Conservation (phyloP, 768 basidiomycete species). For the Amanita brunnescens region DNA sequence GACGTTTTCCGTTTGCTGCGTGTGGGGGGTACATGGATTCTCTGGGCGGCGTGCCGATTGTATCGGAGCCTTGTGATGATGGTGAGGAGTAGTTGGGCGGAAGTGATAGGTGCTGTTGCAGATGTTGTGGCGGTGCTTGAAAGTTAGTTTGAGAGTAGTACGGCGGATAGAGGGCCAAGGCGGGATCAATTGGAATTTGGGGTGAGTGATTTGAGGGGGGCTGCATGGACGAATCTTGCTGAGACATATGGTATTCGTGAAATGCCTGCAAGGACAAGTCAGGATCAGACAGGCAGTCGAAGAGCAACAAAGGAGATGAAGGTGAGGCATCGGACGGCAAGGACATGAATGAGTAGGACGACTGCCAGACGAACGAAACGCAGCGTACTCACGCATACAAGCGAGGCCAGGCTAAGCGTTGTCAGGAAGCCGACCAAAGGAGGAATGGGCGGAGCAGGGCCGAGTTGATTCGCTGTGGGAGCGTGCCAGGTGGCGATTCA, state of each 20-base stretch:
- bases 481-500: too few relatives aligned
- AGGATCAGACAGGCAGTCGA: conserved; percentile 17
- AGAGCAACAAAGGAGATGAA: conserved; percentile 15
- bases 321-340: too few relatives aligned
- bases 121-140: conserved; percentile 37
- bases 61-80: conserved; percentile 72
- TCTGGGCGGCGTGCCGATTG: conserved; percentile 63
- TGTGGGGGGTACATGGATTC: conserved; percentile 49
- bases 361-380: not conserved
- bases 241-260: conserved; percentile 25
- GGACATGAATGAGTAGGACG: conserved; percentile 26
- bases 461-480: not conserved
- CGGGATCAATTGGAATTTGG: conserved; percentile 60
- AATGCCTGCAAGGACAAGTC: conserved; percentile 20
- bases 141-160: conserved; percentile 48
- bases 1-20: conserved; percentile 59
- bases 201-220: conserved; percentile 52
- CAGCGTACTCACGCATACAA: conserved; percentile 19
- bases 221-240: conserved; percentile 32
- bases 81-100: conserved; percentile 64
- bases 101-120: conserved; percentile 47
- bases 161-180: conserved; percentile 55
- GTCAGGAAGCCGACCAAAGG: conserved; percentile 15
- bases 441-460: conserved; percentile 11
- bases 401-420: conserved; percentile 10